Evolutionary conservation across 225 moss, liverwort and hornwort genomes (phyloP).

Genomic region (Physcomitrium patens): DNA sequence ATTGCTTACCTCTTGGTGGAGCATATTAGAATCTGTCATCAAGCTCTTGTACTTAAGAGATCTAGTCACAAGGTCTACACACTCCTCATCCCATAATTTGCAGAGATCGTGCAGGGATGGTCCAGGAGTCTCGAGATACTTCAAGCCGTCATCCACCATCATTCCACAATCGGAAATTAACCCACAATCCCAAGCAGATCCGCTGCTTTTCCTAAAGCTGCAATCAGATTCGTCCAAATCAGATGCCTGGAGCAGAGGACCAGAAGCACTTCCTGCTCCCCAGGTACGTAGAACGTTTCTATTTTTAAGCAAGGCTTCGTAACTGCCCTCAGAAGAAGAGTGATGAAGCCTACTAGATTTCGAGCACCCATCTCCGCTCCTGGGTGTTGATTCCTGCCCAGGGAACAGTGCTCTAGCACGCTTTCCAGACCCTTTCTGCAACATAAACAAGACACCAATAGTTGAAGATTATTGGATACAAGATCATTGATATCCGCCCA

Average conservation of each 20-base stretch:
- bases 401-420: constrained; percentile 38
- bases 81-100: constrained; percentile 56
- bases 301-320: constrained; percentile 42
- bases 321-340: constrained; percentile 40
- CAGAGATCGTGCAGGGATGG: constrained; percentile 61
- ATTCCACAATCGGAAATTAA: constrained; percentile 27
- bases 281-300: constrained; percentile 46
- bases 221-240: constrained; percentile 32
- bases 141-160: constrained; percentile 35
- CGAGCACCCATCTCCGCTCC: constrained; percentile 22
- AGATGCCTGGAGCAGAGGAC: constrained; percentile 43
- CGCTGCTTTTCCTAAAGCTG: constrained; percentile 46
- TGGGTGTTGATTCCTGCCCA: constrained; percentile 25
- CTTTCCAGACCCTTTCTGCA: constrained; percentile 34
- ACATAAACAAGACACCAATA: background rate
- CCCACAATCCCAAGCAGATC: constrained; percentile 53
- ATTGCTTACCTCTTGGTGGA: constrained; percentile 48
- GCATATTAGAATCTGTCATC: constrained; percentile 48
- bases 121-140: constrained; percentile 23
- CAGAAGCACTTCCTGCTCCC: constrained; percentile 45
- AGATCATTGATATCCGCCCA: background rate
- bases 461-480: background rate
- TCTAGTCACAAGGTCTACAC: constrained; percentile 54
- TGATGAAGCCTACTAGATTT: constrained; percentile 35
- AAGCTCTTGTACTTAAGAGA: constrained; percentile 62